phyloP scores from a whole-genome alignment of 1,139 yeast species.

The Protomyces arabidopsidicola region DNA sequence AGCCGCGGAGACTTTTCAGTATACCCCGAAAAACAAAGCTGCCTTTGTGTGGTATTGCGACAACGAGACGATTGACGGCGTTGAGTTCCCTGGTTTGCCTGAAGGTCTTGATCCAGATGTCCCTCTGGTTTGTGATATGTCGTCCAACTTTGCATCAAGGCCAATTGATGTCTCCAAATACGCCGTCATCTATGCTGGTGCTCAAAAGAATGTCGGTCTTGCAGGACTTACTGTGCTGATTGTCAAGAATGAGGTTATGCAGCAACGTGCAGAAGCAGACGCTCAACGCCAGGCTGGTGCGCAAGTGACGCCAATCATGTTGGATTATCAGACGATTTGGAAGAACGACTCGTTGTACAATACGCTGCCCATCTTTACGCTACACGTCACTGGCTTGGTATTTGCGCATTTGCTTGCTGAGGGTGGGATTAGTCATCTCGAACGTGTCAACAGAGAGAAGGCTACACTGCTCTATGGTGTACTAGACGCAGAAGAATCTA shows the following conservation, averaged over 20 bases:
- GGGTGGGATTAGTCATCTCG: conserved; percentile 60
- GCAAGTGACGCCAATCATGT: conserved; percentile 82
- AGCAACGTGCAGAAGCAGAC: conserved; percentile 57
- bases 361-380: conserved; percentile 88
- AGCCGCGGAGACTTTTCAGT: conserved; percentile 44
- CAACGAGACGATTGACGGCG: conserved; percentile 94
- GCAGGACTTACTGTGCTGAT: conserved; percentile 93
- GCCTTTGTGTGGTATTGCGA: conserved; percentile 89
- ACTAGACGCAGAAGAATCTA: conserved; percentile 58
- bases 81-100: conserved; percentile 63
- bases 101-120: conserved; percentile 44
- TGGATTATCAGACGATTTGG: conserved; percentile 80
- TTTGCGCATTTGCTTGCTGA: conserved; percentile 55
- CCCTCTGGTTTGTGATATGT: conserved; percentile 78
- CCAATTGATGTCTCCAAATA: conserved; percentile 73
- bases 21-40: conserved; percentile 49
- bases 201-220: conserved; percentile 93
- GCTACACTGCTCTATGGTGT: conserved; percentile 59
- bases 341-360: conserved; percentile 88
- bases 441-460: conserved; percentile 55
- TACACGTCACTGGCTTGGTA: conserved; percentile 78
- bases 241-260: conserved; percentile 71
- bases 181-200: conserved; percentile 79
- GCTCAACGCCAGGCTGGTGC: conserved; percentile 55
- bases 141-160: conserved; percentile 84